Evolutionary conservation across 208 protist genomes (phyloP), one percentile per base, ranked within the genome.

Genomic region (Leishmania lainsoni): DNA sequence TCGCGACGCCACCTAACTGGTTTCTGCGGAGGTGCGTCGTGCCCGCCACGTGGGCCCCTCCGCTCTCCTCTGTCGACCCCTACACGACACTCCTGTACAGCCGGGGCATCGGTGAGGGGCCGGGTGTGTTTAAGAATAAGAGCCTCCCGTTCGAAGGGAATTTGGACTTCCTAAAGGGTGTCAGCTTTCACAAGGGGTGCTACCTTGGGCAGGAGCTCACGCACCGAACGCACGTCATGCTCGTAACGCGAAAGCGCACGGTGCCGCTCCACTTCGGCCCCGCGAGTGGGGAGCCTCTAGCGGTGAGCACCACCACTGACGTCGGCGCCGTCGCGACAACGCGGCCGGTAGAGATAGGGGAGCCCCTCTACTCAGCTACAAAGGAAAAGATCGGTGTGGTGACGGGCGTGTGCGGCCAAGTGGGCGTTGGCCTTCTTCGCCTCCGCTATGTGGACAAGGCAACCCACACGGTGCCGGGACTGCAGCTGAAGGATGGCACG

Each of bases 181-280:
- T 99, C 26, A 89, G 88, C 82, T 99, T 98, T 71, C 83, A 96
- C 82, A 99, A 99, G 82, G 98, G 98, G 51, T 99, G 98, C 90
- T 99, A 99, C 89, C 66, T 99, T 0, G 98, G 98, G 1, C 98
- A 99, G 83, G 98, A 99, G 76, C 91, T 99, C 26, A 99, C 97
- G 0, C 95, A 98, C 71, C 93, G 98, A 83, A 99, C 98, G 0
- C 97, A 99, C 72, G 94, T 97, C 35, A 97, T 96, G 83, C 92
- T 98, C n/a, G 91, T 98, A 10, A 94, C 97, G 8, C 92, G 97
- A 58, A 99, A 98, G 86, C 91, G 97, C 61, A 91, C 96, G 14
- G 68, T 99, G 69, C 95, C 97, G 1, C 68, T 99, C 42, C 22
- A 73, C 48, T 88, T 97, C 45, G 56, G 48, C 63, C 35, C 69